Evolutionary conservation across 2,329 filamentous ascomycete species (phyloP).

Genomic region (Fusarium pseudocircinatum): DNA sequence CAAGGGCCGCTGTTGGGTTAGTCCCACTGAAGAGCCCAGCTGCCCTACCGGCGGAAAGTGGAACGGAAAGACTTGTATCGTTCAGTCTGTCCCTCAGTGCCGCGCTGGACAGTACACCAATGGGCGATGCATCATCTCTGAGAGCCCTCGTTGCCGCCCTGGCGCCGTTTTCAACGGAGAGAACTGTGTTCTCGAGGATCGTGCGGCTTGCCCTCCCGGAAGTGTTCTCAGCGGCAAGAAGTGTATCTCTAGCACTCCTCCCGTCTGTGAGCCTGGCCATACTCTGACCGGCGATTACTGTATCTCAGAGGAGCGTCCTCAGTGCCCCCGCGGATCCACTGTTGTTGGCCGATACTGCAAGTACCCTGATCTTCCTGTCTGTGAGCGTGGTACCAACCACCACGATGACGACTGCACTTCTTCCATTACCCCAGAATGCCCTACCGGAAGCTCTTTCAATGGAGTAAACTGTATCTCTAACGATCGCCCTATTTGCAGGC

Average conservation of each 20-base stretch:
- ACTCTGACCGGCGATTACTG: conserved; percentile 1
- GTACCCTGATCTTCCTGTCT: neutral
- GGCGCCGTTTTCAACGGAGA: conserved; percentile 5
- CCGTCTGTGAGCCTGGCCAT: neutral
- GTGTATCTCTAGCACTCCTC: neutral
- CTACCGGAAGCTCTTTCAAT: neutral
- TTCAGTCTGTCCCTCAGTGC: neutral
- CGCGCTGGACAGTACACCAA: neutral
- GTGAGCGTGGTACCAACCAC: neutral
- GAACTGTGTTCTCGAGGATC: neutral
- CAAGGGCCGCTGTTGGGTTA: neutral
- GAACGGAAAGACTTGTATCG: neutral
- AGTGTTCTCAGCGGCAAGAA: conserved; percentile 1
- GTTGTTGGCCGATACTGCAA: conserved; percentile 13
- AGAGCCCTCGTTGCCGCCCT: neutral
- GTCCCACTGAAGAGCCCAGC: neutral
- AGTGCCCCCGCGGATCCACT: neutral
- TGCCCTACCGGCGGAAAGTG: neutral
- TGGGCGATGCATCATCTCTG: neutral
- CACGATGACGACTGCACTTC: conserved; percentile 2
- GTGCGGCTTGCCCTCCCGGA: neutral
- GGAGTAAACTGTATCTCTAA: neutral
- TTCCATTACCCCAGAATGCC: neutral
- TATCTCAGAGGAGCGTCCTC: neutral
- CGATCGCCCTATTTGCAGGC: neutral